Evolutionary conservation across 2,329 filamentous ascomycete genomes (phyloP).

Genomic region (Diaporthe australafricana): DNA sequence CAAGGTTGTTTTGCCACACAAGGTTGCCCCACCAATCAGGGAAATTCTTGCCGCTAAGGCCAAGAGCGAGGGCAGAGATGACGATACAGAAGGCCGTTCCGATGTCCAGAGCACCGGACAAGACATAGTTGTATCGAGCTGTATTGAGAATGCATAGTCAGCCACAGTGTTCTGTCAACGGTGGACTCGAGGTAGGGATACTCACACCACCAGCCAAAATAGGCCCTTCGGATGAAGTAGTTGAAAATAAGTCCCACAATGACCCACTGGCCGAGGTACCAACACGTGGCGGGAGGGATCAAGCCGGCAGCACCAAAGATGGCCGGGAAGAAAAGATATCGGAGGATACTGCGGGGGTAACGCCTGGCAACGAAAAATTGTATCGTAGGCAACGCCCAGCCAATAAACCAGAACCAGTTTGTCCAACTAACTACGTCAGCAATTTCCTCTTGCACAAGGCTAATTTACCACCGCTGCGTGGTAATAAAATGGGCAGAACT

Average conservation of each 20-base stretch:
- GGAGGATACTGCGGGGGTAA: constrained; percentile 58
- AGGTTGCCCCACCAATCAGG: constrained; percentile 64
- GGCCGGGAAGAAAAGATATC: constrained; percentile 64
- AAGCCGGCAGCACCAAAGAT: constrained; percentile 62
- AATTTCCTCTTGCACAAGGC: too few species aligned
- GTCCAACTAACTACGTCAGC: too few species aligned
- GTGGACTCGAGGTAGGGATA: neutral
- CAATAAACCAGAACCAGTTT: constrained; percentile 68
- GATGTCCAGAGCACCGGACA: constrained; percentile 68
- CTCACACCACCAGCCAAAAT: constrained; percentile 65
- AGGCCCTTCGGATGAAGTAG: constrained; percentile 60
- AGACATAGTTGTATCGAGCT: constrained; percentile 68
- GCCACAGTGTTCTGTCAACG: neutral
- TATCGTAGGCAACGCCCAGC: constrained; percentile 57
- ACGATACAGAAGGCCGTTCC: constrained; percentile 69
- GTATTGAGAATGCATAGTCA: constrained; percentile 3
- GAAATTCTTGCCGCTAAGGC: constrained; percentile 56
- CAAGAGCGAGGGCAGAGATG: constrained; percentile 60
- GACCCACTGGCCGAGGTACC: constrained; percentile 67
- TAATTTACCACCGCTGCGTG: too few species aligned
- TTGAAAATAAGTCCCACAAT: constrained; percentile 68
- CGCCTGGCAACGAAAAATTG: constrained; percentile 61
- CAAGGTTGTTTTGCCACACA: constrained; percentile 26
- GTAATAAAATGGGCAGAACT: neutral
- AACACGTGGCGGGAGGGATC: constrained; percentile 66